Evolutionary conservation across 2,329 filamentous ascomycete species (phyloP).

Genomic region (Ilyonectria sp.): DNA sequence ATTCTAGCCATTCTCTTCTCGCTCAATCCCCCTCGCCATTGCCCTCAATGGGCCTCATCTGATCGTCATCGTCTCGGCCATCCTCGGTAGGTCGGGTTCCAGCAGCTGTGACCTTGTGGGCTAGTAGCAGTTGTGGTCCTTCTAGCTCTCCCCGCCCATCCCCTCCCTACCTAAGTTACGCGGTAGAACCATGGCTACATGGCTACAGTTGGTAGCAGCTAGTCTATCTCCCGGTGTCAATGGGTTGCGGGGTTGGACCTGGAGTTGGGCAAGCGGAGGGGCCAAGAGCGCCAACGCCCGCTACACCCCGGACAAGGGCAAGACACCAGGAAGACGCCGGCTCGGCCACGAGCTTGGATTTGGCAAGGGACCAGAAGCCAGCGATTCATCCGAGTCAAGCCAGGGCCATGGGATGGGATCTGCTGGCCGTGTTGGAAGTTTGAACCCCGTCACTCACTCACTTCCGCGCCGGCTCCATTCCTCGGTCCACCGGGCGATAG

Average conservation of each 20-base stretch:
- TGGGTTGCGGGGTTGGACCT: constrained; percentile 41
- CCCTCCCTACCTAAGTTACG: background rate
- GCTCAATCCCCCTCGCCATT: constrained; percentile 4
- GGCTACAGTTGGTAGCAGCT: background rate
- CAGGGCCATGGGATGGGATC: constrained; percentile 21
- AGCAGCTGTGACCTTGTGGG: constrained; percentile 8
- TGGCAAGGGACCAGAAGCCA: constrained; percentile 8
- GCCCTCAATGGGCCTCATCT: constrained; percentile 14
- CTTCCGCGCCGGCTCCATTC: constrained; percentile 2
- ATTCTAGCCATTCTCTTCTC: constrained; percentile 16
- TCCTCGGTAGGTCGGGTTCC: constrained; percentile 21
- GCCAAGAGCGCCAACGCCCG: constrained; percentile 15
- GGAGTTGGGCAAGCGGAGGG: constrained; percentile 34
- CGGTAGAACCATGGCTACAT: background rate
- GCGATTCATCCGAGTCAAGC: constrained; percentile 42
- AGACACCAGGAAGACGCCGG: constrained; percentile 23
- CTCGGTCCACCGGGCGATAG: constrained; percentile 10
- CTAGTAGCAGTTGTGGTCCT: constrained; percentile 20
- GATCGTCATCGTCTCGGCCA: background rate
- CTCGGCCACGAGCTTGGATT: constrained; percentile 17
- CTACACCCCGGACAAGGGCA: constrained; percentile 32
- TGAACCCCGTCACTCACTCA: constrained; percentile 9
- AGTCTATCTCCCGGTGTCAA: constrained; percentile 10
- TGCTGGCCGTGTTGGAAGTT: background rate
- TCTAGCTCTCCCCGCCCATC: constrained; percentile 1